Conservation (phyloP, 2,329 filamentous ascomycete genomes). For the Ophiocordyceps camponoti-saundersi region DNA sequence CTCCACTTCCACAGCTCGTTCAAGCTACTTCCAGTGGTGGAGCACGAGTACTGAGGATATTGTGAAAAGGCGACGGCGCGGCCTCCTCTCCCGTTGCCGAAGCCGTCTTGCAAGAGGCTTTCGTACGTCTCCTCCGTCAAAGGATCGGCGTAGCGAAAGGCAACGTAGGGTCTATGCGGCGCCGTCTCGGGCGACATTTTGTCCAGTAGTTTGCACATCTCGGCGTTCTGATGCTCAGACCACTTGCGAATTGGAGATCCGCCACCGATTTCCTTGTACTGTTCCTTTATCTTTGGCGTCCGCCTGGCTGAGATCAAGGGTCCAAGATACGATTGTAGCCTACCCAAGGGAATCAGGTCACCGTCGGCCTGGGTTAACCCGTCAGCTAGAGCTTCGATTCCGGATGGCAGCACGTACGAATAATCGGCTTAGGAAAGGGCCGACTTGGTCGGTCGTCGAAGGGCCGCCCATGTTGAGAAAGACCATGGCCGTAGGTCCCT, state of each 20-base stretch:
- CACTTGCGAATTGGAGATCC: conserved; percentile 97
- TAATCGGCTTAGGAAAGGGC: conserved; percentile 73
- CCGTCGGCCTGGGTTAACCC: conserved; percentile 51
- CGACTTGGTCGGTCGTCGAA: conserved; percentile 73
- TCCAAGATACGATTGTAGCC: conserved; percentile 78
- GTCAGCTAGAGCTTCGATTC: neutral
- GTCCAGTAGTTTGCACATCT: conserved; percentile 97
- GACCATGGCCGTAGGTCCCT: conserved; percentile 91
- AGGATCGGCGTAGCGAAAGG: conserved; percentile 87
- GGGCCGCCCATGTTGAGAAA: conserved; percentile 99
- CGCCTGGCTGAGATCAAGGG: conserved; percentile 71
- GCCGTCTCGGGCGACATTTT: conserved; percentile 80
- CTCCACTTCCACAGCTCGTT: conserved; percentile 99
- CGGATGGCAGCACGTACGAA: conserved; percentile 48
- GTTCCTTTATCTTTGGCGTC: conserved; percentile 92
- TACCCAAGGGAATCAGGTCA: conserved; percentile 89
- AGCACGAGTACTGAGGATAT: conserved; percentile 97
- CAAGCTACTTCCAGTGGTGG: conserved; percentile 85
- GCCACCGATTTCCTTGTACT: conserved; percentile 88
- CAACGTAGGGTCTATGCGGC: conserved; percentile 93
- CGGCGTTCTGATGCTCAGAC: conserved; percentile 83
- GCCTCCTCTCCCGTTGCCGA: conserved; percentile 77
- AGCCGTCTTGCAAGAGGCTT: conserved; percentile 69
- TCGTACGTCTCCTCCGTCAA: conserved; percentile 90
- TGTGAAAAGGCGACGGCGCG: conserved; percentile 94